phyloP scores from a whole-genome alignment of 2,329 filamentous ascomycete species.

The Domatiomyces catenatus region DNA sequence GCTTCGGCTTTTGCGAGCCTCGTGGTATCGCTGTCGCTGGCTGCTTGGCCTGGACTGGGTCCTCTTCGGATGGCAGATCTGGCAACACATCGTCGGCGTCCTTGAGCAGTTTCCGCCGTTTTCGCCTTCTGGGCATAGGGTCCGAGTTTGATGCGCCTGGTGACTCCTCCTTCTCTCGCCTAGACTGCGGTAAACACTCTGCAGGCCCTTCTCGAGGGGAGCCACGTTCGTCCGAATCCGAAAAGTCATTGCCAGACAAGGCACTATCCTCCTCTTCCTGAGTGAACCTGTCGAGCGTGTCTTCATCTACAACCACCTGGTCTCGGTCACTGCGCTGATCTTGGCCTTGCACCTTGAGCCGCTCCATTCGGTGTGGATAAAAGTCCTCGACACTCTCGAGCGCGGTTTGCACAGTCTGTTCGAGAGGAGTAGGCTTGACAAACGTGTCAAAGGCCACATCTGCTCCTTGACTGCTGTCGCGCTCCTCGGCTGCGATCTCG shows the following conservation, averaged over 20 bases:
- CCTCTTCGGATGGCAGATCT: conserved; percentile 2
- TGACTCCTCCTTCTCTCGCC: conserved; percentile 17
- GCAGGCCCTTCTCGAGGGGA: conserved; percentile 10
- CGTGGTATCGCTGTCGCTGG: neutral
- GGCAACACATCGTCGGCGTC: conserved; percentile 12
- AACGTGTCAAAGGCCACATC: conserved; percentile 51
- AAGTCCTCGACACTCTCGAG: conserved; percentile 78
- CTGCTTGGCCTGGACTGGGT: neutral
- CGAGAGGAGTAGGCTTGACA: conserved; percentile 38
- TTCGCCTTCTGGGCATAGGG: conserved; percentile 4
- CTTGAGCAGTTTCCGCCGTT: conserved; percentile 10
- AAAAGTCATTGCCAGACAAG: neutral
- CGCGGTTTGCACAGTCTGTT: conserved; percentile 53
- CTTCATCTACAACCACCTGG: conserved; percentile 7
- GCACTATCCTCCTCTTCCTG: neutral
- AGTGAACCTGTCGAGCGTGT: neutral
- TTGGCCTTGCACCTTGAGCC: neutral
- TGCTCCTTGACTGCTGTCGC: conserved; percentile 29
- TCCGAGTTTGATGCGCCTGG: conserved; percentile 21
- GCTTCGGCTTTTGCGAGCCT: conserved; percentile 25
- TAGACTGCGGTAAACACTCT: conserved; percentile 19
- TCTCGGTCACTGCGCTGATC: conserved; percentile 1
- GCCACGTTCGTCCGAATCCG: neutral
- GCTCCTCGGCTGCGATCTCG: conserved; percentile 51
- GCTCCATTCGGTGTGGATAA: conserved; percentile 50